A percentile compares a stretch with the other conserved stretches of the same genome.
phyloP scores from a whole-genome alignment of 495 filamentous ascomycete genomes.

The Chaetomidium leptoderma region DNA sequence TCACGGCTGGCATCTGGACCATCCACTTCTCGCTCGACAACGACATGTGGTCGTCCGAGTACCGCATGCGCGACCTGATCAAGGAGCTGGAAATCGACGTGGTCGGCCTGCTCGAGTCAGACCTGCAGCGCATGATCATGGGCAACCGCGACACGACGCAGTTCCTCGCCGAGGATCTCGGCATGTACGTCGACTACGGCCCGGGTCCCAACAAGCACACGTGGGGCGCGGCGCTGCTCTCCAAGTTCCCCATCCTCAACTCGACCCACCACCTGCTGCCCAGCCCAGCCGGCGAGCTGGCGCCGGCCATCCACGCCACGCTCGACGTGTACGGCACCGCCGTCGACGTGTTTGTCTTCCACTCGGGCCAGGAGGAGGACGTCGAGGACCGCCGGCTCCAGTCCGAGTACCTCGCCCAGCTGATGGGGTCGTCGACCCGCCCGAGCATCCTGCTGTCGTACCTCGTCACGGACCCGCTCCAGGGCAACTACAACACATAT shows the following conservation, averaged over 20 bases:
- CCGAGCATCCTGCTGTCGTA: slow-evolving; percentile 87
- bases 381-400: slow-evolving; percentile 88
- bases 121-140: slow-evolving; percentile 98
- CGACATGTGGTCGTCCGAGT: slow-evolving; percentile 96
- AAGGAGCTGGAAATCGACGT: slow-evolving; percentile 93
- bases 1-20: slow-evolving; percentile 97
- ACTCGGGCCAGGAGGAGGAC: slow-evolving; percentile 98
- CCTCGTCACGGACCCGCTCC: slow-evolving; percentile 79
- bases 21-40: slow-evolving; percentile 98
- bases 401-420: slow-evolving; percentile 74
- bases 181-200: slow-evolving; percentile 97
- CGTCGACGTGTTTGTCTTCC: slow-evolving; percentile 95
- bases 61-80: slow-evolving; percentile 87
- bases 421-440: slow-evolving; percentile 80
- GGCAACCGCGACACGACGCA: slow-evolving; percentile 97
- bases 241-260: slow-evolving; percentile 96
- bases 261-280: slow-evolving; percentile 94
- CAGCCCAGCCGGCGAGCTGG: slow-evolving; percentile 88
- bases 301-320: slow-evolving; percentile 93
- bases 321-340: slow-evolving; percentile 86
- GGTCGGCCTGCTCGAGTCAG: slow-evolving; percentile 86
- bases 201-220: slow-evolving; percentile 99
- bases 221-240: slow-evolving; percentile 89
- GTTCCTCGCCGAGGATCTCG: slow-evolving; percentile 89
- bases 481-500: slow-evolving; percentile 97